A percentile compares a stretch with the other conserved stretches of the same genome.
Conservation (phyloP, 495 filamentous ascomycete genomes). For the Rostrohypoxylon terebratum region DNA sequence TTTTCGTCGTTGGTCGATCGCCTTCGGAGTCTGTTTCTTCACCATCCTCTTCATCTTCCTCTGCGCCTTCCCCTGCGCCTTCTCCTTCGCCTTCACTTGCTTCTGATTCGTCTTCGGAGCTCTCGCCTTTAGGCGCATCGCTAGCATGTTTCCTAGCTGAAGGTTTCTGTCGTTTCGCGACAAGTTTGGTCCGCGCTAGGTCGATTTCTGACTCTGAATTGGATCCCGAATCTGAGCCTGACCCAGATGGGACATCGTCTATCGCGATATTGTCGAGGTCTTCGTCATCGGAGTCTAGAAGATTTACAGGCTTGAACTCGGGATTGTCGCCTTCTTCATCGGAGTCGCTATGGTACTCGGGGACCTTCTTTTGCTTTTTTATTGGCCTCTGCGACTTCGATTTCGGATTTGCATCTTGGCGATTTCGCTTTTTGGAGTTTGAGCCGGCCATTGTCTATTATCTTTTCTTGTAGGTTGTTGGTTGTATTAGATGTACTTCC, state of each 20-base stretch:
- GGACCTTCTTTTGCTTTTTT: conserved; percentile 79
- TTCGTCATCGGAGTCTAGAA: conserved; percentile 75
- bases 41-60: conserved; percentile 25
- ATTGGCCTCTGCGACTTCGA: conserved; percentile 65
- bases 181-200: conserved; percentile 16
- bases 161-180: conserved; percentile 37
- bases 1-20: conserved; percentile 53
- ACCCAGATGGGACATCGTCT: conserved; percentile 58
- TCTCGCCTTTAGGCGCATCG: conserved; percentile 52
- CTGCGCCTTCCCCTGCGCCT: conserved; percentile 39
- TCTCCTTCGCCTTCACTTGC: conserved; percentile 46
- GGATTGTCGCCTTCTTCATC: conserved; percentile 60
- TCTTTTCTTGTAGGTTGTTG: neutral
- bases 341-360: conserved; percentile 79
- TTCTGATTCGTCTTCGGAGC: conserved; percentile 48
- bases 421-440: conserved; percentile 36
- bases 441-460: conserved; percentile 33
- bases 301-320: conserved; percentile 71
- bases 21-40: conserved; percentile 53
- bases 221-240: conserved; percentile 50
- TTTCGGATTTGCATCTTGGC: conserved; percentile 64
- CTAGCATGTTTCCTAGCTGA: conserved; percentile 46
- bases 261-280: conserved; percentile 61
- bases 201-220: conserved; percentile 56
- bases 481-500: neutral